A percentile compares a stretch with the other conserved stretches of the same genome.
Conservation (phyloP, 345 rosid species). For the Citrus mangshanensis region DNA sequence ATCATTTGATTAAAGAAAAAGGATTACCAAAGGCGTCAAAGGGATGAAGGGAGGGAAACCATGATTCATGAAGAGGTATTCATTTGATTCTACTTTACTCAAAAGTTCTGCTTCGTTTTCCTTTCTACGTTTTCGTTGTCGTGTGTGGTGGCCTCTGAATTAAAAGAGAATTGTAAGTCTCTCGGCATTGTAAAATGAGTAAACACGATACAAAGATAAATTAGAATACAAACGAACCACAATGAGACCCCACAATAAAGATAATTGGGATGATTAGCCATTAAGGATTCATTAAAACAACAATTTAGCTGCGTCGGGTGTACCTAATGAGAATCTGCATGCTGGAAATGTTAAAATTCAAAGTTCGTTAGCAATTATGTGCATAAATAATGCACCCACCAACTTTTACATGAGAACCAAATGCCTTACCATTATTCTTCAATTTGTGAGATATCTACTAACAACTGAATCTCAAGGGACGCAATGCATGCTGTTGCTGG, state of each 20-base stretch:
- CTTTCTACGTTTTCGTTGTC: neutral
- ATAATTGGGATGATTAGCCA: neutral
- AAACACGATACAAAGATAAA: neutral
- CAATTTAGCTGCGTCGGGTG: conserved; percentile 13
- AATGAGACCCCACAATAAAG: no score
- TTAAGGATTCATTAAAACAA: neutral
- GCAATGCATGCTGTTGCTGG: neutral
- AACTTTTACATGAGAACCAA: conserved; percentile 2
- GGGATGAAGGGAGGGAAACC: neutral
- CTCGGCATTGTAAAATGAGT: neutral
- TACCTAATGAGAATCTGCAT: conserved; percentile 18
- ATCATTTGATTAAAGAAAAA: no score
- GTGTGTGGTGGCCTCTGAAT: neutral
- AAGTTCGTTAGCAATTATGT: conserved; percentile 4
- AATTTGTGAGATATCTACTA: neutral
- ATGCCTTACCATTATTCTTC: neutral
- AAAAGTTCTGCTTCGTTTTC: neutral
- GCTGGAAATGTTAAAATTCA: conserved; percentile 14
- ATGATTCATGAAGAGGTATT: neutral
- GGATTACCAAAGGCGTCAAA: neutral
- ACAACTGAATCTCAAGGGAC: neutral
- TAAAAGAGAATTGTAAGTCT: no score
- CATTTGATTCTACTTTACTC: neutral
- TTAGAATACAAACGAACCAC: neutral
- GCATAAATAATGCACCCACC: neutral